Evolutionary conservation across 768 basidiomycete species (phyloP), one percentile per base, ranked within the genome.

Genomic region (Pleurotus pulmonarius): DNA sequence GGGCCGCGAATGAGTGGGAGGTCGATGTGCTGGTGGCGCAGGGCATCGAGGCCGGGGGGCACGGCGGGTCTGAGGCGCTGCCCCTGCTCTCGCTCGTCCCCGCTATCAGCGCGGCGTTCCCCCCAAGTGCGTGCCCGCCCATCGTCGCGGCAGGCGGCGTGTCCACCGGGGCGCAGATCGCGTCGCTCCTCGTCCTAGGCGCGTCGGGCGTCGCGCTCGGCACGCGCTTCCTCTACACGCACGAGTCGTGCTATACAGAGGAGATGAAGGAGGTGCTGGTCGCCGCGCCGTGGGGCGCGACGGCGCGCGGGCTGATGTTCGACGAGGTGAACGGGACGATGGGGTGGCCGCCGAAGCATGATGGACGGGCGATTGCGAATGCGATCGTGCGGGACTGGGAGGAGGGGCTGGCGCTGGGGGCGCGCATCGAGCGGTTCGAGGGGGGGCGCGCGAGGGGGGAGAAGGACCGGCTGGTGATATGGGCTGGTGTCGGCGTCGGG

Each of bases 141-240:
- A 62, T 87, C 52, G 59, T 87, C n/a, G 85, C 81, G 2, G 85
- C 87, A 0, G 87, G 87, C 5, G 86, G 86, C 0, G 63, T 88
- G 49, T 67, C 73, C 2, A 79, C 70, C 3, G 83, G 85, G 7
- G 59, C 69, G 0, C 82, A 86, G 48, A 64, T 82, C 51, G 80
- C 83, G 15, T 66, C 76, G 2, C 59, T 81, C 26, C 75, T 88
- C 46, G 67, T 75, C 4, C 70, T 82, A 52, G 83, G 85, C 26
- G 83, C 79, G 1, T 65, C 76, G 3, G 86, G 82, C 2, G 81
- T 71, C 3, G 80, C 78, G 2, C 61, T 81, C 4, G 86, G 87
- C 22, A 87, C 87, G 0, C 78, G 83, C 0, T 81, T 87, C 65
- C 65, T 82, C 51, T 73, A 78, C 65, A 82, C 85, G 0, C 68